phyloP scores from a whole-genome alignment of 83 land plant genomes.

The Picea mariana region DNA sequence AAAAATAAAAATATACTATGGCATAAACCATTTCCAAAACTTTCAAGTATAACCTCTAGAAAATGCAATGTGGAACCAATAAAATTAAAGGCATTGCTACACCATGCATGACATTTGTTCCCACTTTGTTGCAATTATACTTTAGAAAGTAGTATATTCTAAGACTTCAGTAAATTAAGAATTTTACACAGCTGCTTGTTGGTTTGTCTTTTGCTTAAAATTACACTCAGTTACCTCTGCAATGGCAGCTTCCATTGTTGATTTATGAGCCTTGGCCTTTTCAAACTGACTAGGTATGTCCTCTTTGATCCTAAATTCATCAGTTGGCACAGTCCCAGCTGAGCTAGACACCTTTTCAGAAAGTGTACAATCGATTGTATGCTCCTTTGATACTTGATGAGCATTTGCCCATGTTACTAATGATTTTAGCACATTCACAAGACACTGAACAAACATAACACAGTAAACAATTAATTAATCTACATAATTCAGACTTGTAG shows the following conservation, averaged over 20 bases:
- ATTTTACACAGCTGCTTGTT: background rate
- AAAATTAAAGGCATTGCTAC: background rate
- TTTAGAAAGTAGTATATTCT: background rate
- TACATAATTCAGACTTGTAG: background rate
- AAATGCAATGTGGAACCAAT: background rate
- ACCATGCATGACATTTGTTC: background rate
- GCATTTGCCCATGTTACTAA: conserved; percentile 80
- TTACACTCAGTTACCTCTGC: conserved; percentile 62
- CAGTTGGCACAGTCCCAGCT: conserved; percentile 17
- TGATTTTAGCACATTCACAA: conserved; percentile 85
- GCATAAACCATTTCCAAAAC: background rate
- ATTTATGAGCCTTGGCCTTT: conserved; percentile 92
- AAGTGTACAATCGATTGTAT: conserved; percentile 5
- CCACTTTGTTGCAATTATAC: background rate
- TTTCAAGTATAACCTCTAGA: background rate
- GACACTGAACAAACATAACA: conserved; percentile 56
- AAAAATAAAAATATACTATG: background rate
- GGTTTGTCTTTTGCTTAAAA: background rate
- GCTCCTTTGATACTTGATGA: conserved; percentile 38
- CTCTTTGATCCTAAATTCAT: conserved; percentile 37
- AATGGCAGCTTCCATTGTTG: conserved; percentile 86
- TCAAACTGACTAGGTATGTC: conserved; percentile 73
- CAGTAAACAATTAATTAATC: background rate
- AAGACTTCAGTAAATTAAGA: background rate
- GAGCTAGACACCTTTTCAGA: conserved; percentile 29